Base-by-base conservation (phyloP, 805 yeast genomes). In the Saccharomycopsis lassenensis region DNA sequence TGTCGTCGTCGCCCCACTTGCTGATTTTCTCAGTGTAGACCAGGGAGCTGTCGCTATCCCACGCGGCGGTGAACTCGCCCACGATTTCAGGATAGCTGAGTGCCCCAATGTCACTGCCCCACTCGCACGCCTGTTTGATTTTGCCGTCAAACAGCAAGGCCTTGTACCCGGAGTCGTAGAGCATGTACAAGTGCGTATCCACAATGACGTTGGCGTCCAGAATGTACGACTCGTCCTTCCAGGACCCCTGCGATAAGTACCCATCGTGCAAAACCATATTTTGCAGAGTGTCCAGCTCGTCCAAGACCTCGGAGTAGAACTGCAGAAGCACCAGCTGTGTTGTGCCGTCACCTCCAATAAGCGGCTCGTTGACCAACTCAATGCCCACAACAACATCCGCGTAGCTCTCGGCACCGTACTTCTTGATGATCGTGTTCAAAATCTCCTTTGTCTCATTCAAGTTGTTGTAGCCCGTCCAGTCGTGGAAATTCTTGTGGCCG, bases 301-400 rank as follows among this genome's bases (percentile, higher is more conserved):
- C 45, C 52, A 71, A 69, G 25, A 71, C 72, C 29, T 62, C 46
- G 18, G 45, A 25, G 53, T 60, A 70, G 48, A 57, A 72, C 30
- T 55, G 49, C 47, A 59, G 55, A 36, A 73, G 50, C 37, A 55
- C 45, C 39, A 55, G 54, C 55, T 63, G 49, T 49, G 64, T 59
- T 32, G 66, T 58, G 48, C 68, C 62, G 1, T 73, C 58, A 4
- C 60, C 50, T 0, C 74, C 59, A 12, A 76, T 73, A 46, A 77
- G 58, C 4, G 91, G 91, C 55, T 80, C 91, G 54, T 80, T 80
- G 26, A 78, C 59, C 41, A 78, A 64, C 54, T 80, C 77, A 40
- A 79, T 72, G 8, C 86, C 89, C 42, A 71, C 67, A 24, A 80
- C 62, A 11, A 72, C 72, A 52, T 74, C 81, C 11, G 60, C 51